Percentiles rank a stretch among this genome's conserved stretches.
These are phyloP conservation scores for Linum lewisii DNA, from an alignment of 345 rosid species.

Conservation along the genomic window DNA sequence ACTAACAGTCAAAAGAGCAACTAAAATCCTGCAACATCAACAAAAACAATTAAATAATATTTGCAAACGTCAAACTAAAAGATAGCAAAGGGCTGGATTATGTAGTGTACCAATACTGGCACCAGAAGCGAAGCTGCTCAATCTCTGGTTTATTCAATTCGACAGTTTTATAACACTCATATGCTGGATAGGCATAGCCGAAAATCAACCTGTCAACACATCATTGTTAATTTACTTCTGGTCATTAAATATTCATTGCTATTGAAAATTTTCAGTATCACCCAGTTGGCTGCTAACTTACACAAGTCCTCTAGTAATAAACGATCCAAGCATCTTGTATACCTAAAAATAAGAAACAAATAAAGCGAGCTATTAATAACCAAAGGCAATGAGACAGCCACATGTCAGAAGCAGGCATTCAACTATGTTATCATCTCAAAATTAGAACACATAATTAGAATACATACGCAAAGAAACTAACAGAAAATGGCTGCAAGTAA, in stretches of 20 bases:
- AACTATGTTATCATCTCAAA: background rate
- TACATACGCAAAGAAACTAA: background rate
- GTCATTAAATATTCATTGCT: no score
- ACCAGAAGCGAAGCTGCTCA: constrained; percentile 64
- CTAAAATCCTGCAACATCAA: constrained; percentile 50
- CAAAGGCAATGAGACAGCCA: background rate
- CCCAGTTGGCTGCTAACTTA: constrained; percentile 7
- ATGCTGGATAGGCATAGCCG: constrained; percentile 78
- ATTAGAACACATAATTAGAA: background rate
- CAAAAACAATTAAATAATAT: background rate
- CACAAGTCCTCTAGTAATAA: constrained; percentile 34
- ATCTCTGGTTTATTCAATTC: constrained; percentile 43
- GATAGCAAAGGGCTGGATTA: background rate
- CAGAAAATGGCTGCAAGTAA: background rate
- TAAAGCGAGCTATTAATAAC: background rate
- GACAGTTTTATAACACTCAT: constrained; percentile 59
- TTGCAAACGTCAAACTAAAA: background rate
- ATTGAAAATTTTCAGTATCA: background rate
- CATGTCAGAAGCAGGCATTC: background rate
- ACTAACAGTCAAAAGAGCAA: constrained; percentile 51
- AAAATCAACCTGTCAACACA: constrained; percentile 40
- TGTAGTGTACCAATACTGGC: constrained; percentile 63
- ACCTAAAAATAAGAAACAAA: background rate
- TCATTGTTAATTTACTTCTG: background rate
- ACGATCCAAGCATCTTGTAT: constrained; percentile 28